Evolutionary conservation across 2,329 filamentous ascomycete species (phyloP), one percentile per base, ranked within the genome.

Genomic region (Aspergillus alliaceus): DNA sequence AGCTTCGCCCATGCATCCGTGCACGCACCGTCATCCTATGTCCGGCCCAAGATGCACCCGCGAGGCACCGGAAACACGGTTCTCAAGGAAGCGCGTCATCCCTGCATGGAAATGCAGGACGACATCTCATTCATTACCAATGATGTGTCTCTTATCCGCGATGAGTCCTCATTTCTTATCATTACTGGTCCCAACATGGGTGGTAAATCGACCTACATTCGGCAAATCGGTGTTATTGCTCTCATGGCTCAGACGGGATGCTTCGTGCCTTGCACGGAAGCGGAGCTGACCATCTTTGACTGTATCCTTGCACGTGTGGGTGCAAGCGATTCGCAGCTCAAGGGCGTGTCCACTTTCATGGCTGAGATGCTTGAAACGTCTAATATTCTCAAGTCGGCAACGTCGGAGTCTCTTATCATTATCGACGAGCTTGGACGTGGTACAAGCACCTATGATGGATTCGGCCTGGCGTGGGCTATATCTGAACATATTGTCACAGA

Each of bases 121-220:
- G 95, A 99, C 69, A 88, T 99, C 40, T 93, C 93, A 61, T 99
- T 99, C 79, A 99, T 99, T 75, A 97, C 93, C 56, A 99, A 99
- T 73, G 93, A 99, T 66, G 91, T 98, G 22, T 86, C 87, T 53
- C 85, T 99, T 35, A 82, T 85, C 5, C 87, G 92, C 8, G 87
- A 88, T 56, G 82, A 85, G 48, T 96, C 91, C 0, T 92, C 93
- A 3, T 98, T 99, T 76, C 82, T 97, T 37, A 93, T 97, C 78
- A 97, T 98, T 72, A 98, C 93, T 0, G 95, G 95, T 0, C 95
- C 95, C 51, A 99, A 99, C 76, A 99, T 99, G 95, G 96, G 95
- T 65, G 95, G 95, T 66, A 99, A 99, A 78, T 96, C 91, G 8
- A 99, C 93, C 0, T 99, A 97, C 73, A 99, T 99, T 70, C 90